Base-by-base conservation (phyloP, 169 alveolate genomes). In the Babesia gibsoni region DNA sequence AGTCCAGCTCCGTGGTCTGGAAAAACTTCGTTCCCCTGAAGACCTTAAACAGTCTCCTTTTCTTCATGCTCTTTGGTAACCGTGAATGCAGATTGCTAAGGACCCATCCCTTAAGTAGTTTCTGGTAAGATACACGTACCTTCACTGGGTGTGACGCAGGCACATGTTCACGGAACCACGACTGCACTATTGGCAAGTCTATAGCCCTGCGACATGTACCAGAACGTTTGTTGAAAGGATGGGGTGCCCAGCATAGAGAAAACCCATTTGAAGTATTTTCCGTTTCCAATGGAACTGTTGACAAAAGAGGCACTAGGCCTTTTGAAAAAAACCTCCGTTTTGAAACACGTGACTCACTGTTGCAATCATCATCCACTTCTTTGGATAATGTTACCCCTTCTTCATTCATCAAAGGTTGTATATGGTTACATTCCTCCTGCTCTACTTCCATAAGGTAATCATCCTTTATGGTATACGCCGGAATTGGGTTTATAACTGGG, bases 111-210 rank as follows among this genome's bases (percentile, higher is more conserved):
- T 98, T 98, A 37, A 98, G 89, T 35, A 98, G 92, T 83, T 97
- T 98, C 89, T 98, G 98, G 72, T 98, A 96, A 36, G 98, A 91
- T 25, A 98, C 99, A 74, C 99, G 94, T 4, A 97, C 98, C 85
- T 98, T 98, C 18, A 98, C 99, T 9, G 99, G 99, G 67, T 96
- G 95, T 45, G 94, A 91, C 32, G 94, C 90, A 27, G 99, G 98
- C 56, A 98, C 96, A 81, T 97, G 97, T 72, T 97, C 99, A 61
- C 96, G 92, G 79, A 95, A 97, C 99, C 99, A 98, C n/a, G 95
- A 84, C 50, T 96, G 93, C 7, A 98, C 97, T 14, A 98, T 84
- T 1, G 99, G 98, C 41, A 98, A 88, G 79, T 98, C 99, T 54
- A 91, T 91, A 23, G 97, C 96, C 41, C 99, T 89, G 64, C 99